Evolutionary conservation across 306 rosid species (phyloP).

Genomic region (Medicago truncatula): DNA sequence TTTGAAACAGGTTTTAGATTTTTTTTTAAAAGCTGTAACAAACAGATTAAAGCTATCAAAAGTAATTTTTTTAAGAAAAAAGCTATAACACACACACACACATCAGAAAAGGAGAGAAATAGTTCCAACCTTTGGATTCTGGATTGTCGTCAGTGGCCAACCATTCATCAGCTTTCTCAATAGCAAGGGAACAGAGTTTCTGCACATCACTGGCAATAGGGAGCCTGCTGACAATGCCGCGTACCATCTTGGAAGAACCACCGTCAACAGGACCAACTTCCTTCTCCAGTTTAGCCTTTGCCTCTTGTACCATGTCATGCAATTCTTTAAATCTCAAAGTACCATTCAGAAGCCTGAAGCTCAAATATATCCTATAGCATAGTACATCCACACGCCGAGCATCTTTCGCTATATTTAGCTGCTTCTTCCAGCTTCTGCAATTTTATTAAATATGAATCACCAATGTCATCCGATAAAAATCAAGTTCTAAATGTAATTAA

Average conservation of each 20-base stretch:
- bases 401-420: conserved; percentile 84
- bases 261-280: conserved; percentile 95
- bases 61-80: no score
- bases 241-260: conserved; percentile 91
- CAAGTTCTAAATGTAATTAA: no score
- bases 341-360: conserved; percentile 86
- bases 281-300: conserved; percentile 82
- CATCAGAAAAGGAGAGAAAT: conserved; percentile 4
- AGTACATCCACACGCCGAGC: conserved; percentile 94
- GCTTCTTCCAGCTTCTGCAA: conserved; percentile 96
- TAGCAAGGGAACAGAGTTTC: conserved; percentile 87
- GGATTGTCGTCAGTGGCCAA: conserved; percentile 68
- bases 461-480: conserved; percentile 10
- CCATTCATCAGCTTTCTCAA: conserved; percentile 87
- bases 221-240: conserved; percentile 97
- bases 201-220: conserved; percentile 88
- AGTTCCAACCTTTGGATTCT: conserved; percentile 73
- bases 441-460: conserved; percentile 35
- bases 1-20: no score
- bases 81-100: no score
- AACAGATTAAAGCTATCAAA: no score
- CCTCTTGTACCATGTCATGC: conserved; percentile 80
- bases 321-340: conserved; percentile 85
- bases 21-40: no score
- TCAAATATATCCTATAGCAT: conserved; percentile 91